Evolutionary conservation across 2,329 filamentous ascomycete genomes (phyloP).

Genomic region (Verticillium zaregamsianum): DNA sequence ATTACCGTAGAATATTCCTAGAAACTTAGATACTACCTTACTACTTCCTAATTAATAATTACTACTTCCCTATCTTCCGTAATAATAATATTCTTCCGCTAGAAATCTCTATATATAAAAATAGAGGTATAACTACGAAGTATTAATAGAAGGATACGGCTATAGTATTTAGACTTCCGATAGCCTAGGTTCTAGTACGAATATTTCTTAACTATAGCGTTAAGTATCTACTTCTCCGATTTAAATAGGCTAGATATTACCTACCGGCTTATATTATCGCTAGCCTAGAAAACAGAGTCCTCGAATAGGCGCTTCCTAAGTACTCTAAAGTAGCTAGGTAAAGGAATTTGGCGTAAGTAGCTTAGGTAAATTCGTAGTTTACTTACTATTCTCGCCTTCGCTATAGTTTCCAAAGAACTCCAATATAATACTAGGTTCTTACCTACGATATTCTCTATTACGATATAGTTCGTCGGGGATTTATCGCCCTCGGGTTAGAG

Average conservation of each 20-base stretch:
- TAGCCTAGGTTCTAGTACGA: not conserved
- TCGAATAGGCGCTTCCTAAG: not conserved
- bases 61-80: slow-evolving; percentile 7
- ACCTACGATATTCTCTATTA: not conserved
- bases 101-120: slow-evolving; percentile 17
- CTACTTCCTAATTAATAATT: slow-evolving; percentile 18
- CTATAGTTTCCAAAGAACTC: not conserved
- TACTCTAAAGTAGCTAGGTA: slow-evolving; percentile 1
- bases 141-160: not conserved
- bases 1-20: slow-evolving; percentile 17
- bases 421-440: not conserved
- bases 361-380: not conserved
- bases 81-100: slow-evolving; percentile 17
- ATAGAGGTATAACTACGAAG: slow-evolving; percentile 4
- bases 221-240: not conserved
- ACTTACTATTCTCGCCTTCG: not conserved
- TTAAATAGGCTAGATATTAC: not conserved
- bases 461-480: not conserved
- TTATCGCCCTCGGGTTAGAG: slow-evolving; percentile 1
- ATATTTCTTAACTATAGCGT: not conserved
- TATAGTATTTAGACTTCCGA: not conserved
- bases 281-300: not conserved
- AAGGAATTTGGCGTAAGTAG: not conserved
- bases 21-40: slow-evolving; percentile 17
- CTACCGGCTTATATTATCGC: not conserved